These are phyloP conservation scores for Dothistroma septosporum DNA, from an alignment of 2,329 filamentous ascomycete genomes.

Conservation along the genomic window DNA sequence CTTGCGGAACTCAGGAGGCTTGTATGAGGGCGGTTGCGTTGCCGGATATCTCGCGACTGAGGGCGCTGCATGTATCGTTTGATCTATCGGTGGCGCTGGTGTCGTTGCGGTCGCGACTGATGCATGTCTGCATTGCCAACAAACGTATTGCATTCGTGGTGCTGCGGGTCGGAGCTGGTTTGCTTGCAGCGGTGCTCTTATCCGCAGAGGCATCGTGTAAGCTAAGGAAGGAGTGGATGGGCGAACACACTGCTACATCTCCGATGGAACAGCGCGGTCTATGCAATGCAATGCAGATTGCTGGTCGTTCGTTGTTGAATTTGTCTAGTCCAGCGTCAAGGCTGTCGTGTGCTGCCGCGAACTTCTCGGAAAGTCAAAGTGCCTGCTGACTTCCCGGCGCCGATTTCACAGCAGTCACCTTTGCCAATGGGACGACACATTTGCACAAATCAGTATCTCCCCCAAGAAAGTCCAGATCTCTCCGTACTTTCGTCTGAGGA, in stretches of 20 bases:
- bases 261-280: background rate
- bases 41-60: constrained; percentile 52
- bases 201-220: constrained; percentile 52
- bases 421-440: background rate
- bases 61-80: constrained; percentile 40
- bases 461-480: background rate
- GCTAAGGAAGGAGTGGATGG: background rate
- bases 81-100: constrained; percentile 51
- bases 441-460: background rate
- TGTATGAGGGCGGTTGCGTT: constrained; percentile 81
- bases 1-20: constrained; percentile 81
- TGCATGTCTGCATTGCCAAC: constrained; percentile 46
- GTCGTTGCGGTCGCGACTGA: constrained; percentile 48
- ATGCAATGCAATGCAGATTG: background rate
- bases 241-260: background rate
- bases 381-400: background rate
- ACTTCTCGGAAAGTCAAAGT: background rate
- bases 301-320: background rate
- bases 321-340: background rate
- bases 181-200: constrained; percentile 39
- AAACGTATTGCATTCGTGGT: constrained; percentile 29
- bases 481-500: background rate
- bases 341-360: background rate
- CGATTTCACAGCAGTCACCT: background rate
- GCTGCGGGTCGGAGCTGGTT: constrained; percentile 32